These are phyloP conservation scores for Trichosporon inkin DNA, from an alignment of 1,284 basidiomycete species.

Conservation along the genomic window DNA sequence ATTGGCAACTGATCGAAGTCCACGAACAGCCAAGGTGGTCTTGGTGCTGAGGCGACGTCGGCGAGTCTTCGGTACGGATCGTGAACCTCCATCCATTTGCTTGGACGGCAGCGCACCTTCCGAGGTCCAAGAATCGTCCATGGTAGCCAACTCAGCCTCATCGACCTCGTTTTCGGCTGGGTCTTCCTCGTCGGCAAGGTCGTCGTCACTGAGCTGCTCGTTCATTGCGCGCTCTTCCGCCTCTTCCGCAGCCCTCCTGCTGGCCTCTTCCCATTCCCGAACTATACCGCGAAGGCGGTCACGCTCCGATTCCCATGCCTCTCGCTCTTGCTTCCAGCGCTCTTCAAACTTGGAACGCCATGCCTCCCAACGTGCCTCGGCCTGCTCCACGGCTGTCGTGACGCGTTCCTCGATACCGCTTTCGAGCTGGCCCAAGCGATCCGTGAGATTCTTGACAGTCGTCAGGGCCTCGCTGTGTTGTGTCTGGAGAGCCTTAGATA, in stretches of 20 bases:
- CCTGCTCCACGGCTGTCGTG: slow-evolving; percentile 53
- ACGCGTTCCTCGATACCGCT: slow-evolving; percentile 52
- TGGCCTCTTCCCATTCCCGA: slow-evolving; percentile 72
- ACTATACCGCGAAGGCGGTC: slow-evolving; percentile 68
- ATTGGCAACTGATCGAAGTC: slow-evolving; percentile 31
- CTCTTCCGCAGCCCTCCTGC: slow-evolving; percentile 52
- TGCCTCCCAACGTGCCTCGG: slow-evolving; percentile 68
- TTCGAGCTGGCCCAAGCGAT: slow-evolving; percentile 54
- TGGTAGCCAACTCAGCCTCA: slow-evolving; percentile 12
- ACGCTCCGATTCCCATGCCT: slow-evolving; percentile 77
- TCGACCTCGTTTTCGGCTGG: slow-evolving; percentile 27
- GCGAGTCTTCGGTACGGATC: slow-evolving; percentile 23
- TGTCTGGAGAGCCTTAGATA: slow-evolving; percentile 68
- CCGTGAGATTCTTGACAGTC: slow-evolving; percentile 71
- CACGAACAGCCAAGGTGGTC: slow-evolving; percentile 35
- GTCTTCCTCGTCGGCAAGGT: slow-evolving; percentile 38
- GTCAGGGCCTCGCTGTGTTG: slow-evolving; percentile 75
- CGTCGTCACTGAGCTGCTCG: slow-evolving; percentile 40
- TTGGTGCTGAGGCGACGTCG: slow-evolving; percentile 37
- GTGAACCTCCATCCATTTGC: not conserved
- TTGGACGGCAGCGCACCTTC: not conserved
- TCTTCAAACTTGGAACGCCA: slow-evolving; percentile 62
- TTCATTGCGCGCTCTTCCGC: slow-evolving; percentile 50
- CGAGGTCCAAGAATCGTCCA: not conserved
- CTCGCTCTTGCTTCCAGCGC: slow-evolving; percentile 69